These are phyloP conservation scores for Salix arbutifolia DNA, from an alignment of 345 rosid species.

Conservation along the genomic window DNA sequence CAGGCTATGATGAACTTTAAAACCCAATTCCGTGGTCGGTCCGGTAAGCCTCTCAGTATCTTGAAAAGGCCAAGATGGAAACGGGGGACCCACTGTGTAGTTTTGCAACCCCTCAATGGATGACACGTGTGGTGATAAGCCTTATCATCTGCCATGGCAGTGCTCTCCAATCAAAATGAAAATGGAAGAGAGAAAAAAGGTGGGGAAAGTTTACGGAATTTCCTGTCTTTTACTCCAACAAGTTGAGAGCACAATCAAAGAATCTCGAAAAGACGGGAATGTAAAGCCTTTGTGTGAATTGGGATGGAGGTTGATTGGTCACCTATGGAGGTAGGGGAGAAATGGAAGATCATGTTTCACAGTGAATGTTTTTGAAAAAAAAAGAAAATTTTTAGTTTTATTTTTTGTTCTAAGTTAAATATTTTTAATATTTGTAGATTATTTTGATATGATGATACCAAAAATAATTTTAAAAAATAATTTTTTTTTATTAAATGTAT, in stretches of 20 bases:
- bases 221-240: slow-evolving; percentile 12
- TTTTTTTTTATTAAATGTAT: too few species aligned
- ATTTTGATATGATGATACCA: too few species aligned
- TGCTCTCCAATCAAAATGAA: background rate
- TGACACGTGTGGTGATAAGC: slow-evolving; percentile 22
- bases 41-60: slow-evolving; percentile 16
- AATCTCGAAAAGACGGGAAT: slow-evolving; percentile 1
- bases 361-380: too few species aligned
- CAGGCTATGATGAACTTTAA: background rate
- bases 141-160: background rate
- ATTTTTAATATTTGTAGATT: too few species aligned
- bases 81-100: background rate
- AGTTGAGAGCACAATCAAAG: background rate
- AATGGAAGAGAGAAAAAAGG: background rate
- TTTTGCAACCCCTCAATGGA: background rate
- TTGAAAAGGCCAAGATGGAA: background rate
- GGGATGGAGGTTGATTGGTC: too few species aligned
- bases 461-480: too few species aligned
- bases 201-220: background rate
- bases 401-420: too few species aligned
- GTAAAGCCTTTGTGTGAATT: background rate
- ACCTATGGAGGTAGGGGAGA: background rate
- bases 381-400: too few species aligned
- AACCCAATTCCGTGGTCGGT: slow-evolving; percentile 15
- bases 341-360: background rate